Evolutionary conservation across 75 land plant species (phyloP).

Genomic region (Larix kaempferi): DNA sequence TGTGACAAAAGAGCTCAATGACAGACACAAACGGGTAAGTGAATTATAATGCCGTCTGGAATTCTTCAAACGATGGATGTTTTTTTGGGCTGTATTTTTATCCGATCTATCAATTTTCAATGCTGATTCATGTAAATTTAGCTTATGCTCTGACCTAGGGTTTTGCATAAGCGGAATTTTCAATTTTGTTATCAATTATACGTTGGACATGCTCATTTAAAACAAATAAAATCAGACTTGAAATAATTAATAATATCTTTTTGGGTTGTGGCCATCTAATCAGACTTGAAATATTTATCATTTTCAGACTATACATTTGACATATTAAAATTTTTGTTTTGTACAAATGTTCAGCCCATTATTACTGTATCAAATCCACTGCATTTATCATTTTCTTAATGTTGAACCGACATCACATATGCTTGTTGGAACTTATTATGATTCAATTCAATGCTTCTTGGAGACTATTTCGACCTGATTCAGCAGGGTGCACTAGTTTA

Average conservation of each 20-base stretch:
- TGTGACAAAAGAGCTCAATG: conserved; percentile 79
- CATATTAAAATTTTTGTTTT: background rate
- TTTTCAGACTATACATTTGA: background rate
- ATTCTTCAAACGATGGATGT: background rate
- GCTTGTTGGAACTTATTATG: background rate
- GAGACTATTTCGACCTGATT: too few relatives aligned
- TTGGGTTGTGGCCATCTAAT: background rate
- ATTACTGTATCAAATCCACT: background rate
- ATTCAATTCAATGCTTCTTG: background rate
- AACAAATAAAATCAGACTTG: too few relatives aligned
- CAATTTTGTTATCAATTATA: background rate
- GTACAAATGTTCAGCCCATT: background rate
- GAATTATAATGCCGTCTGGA: background rate
- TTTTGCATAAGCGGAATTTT: background rate
- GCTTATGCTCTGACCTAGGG: background rate
- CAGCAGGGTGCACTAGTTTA: too few relatives aligned
- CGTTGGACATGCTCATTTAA: background rate
- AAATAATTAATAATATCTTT: too few relatives aligned
- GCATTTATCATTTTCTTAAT: background rate
- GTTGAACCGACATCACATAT: background rate
- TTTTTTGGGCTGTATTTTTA: background rate
- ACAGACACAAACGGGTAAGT: conserved; percentile 34
- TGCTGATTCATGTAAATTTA: background rate
- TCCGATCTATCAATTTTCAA: background rate
- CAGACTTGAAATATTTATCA: background rate